Conservation (phyloP, 2,329 filamentous ascomycete species). For the Pseudopithomyces maydicus region DNA sequence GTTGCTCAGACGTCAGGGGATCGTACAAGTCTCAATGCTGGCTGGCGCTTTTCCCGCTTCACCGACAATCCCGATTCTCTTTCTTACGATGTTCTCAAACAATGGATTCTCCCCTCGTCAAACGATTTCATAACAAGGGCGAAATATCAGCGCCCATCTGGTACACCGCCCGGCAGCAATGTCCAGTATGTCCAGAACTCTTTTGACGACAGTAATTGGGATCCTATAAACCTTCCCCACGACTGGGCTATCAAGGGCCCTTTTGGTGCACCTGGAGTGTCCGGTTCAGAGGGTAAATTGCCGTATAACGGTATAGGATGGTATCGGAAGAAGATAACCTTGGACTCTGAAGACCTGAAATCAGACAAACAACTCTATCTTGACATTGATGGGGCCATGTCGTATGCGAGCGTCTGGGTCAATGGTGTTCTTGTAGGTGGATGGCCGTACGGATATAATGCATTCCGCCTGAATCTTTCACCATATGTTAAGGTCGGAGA, state of each 20-base stretch:
- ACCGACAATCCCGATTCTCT: slow-evolving; percentile 45
- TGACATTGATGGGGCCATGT: slow-evolving; percentile 59
- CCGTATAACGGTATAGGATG: slow-evolving; percentile 60
- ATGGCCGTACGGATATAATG: slow-evolving; percentile 59
- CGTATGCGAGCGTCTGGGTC: slow-evolving; percentile 58
- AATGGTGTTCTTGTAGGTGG: slow-evolving; percentile 58
- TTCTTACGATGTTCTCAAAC: slow-evolving; percentile 45
- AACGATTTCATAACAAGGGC: slow-evolving; percentile 47
- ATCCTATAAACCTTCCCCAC: slow-evolving; percentile 51
- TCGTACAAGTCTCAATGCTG: slow-evolving; percentile 42
- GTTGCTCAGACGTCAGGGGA: slow-evolving; percentile 24
- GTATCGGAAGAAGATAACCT: slow-evolving; percentile 53
- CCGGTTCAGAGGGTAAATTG: slow-evolving; percentile 51
- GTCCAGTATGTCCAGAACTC: slow-evolving; percentile 38
- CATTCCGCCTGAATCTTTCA: slow-evolving; percentile 58
- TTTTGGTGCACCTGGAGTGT: slow-evolving; percentile 45
- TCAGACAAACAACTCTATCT: slow-evolving; percentile 50
- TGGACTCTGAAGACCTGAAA: slow-evolving; percentile 32
- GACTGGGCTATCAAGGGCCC: slow-evolving; percentile 58
- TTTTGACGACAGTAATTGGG: slow-evolving; percentile 52
- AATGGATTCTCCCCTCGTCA: slow-evolving; percentile 50
- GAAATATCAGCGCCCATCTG: slow-evolving; percentile 39
- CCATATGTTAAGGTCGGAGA: slow-evolving; percentile 46
- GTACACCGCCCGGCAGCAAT: slow-evolving; percentile 31
- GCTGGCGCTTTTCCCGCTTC: slow-evolving; percentile 48